phyloP scores from a whole-genome alignment of 495 filamentous ascomycete species.

The Neurospora tetrasperma region DNA sequence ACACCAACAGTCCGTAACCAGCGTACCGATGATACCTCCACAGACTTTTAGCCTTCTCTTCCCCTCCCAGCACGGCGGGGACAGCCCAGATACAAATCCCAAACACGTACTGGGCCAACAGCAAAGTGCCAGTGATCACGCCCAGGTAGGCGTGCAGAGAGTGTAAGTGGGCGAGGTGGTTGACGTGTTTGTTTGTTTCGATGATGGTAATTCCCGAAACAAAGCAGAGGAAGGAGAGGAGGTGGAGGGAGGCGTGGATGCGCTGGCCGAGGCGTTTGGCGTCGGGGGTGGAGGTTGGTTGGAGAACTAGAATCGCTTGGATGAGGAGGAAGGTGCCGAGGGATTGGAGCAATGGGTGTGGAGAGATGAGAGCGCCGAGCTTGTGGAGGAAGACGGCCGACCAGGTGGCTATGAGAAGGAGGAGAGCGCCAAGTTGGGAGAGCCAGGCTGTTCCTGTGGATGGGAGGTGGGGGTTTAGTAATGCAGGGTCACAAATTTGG shows the following conservation, averaged over 20 bases:
- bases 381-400: constrained; percentile 55
- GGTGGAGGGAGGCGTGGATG: constrained; percentile 57
- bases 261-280: constrained; percentile 67
- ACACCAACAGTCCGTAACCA: constrained; percentile 64
- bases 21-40: constrained; percentile 81
- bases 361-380: constrained; percentile 62
- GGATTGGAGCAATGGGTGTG: constrained; percentile 80
- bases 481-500: constrained; percentile 1
- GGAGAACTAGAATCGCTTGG: constrained; percentile 74
- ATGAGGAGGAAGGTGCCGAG: constrained; percentile 61
- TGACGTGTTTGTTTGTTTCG: constrained; percentile 66
- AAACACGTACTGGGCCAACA: constrained; percentile 62
- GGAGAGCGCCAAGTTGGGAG: constrained; percentile 26
- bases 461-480: constrained; percentile 26
- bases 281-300: constrained; percentile 67
- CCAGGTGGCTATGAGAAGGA: constrained; percentile 68
- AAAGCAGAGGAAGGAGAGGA: constrained; percentile 50
- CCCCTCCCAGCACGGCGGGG: constrained; percentile 63
- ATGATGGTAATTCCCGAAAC: constrained; percentile 63
- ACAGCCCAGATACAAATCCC: constrained; percentile 71
- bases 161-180: constrained; percentile 56
- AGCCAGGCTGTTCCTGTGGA: constrained; percentile 34
- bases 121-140: constrained; percentile 57
- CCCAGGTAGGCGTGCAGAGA: constrained; percentile 74
- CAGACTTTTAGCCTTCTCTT: constrained; percentile 64